Base-by-base conservation (phyloP, 495 filamentous ascomycete genomes). In the Sabuloglossum arenarium region DNA sequence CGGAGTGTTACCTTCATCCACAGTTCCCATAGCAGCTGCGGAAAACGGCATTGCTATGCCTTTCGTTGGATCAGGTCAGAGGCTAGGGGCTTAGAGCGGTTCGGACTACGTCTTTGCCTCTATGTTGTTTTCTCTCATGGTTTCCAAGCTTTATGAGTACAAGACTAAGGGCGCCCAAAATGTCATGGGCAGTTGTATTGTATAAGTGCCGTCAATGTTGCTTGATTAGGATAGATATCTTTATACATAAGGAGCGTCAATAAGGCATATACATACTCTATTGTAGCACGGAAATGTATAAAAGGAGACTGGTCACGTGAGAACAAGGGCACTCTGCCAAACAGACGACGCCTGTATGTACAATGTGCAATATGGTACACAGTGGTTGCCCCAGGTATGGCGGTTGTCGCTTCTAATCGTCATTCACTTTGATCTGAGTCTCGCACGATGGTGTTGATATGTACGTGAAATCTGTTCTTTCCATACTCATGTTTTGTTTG, bases 1-100 rank as follows among this genome's bases (percentile, higher is more conserved):
- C 63, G 88, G 88, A 0, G 85, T 96, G 19, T 70, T 96, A 23
- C 88, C 88, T 1, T 78, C 79, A 0, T 72, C 70, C 29, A 70
- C 67, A 46, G 57, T 67, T 2, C 60, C 62, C 16, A 31, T 64
- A 23, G 45, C 64, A 4, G 59, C 57, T 25, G 64, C 60, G n/a
- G 75, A 74, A 50, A 63, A 65, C 43, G 65, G 67, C 52, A 70
- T 75, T n/a, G 72, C 78, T 0, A 67, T 83, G 69, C 75, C 71
- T 50, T 76, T 79, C 59, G 64, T 79, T 45, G 81, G 77, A 10
- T 69, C 71, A 11, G 69, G 69, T n/a, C 83, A 88, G 63, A 71
- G 83, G 57, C 68, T 86, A 55, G 83, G 83, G 0, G 72, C 79
- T 10, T 51, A 51, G 47, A 51, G 6, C n/a, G n/a, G n/a, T n/a